These are phyloP conservation scores for Daedalea quercina DNA, from an alignment of 768 basidiomycete genomes.

Conservation along the genomic window DNA sequence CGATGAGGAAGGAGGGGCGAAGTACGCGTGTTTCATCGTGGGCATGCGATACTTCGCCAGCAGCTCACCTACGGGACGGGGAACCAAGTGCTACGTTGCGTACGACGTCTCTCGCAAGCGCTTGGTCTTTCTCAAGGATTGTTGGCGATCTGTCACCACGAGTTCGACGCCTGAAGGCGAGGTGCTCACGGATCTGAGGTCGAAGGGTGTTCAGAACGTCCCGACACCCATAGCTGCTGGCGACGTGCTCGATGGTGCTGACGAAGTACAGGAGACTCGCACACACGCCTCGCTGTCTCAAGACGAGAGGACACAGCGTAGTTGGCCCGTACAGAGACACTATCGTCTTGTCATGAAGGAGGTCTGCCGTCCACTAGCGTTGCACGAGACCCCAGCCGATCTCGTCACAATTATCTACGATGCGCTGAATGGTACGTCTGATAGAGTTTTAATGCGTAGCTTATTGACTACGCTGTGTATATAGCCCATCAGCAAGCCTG, in stretches of 20 bases:
- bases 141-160: slow-evolving; percentile 3
- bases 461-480: background rate
- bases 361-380: background rate
- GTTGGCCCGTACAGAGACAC: background rate
- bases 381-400: background rate
- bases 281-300: background rate
- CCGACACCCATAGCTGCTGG: background rate
- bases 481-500: slow-evolving; percentile 7
- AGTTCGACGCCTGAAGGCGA: slow-evolving; percentile 2
- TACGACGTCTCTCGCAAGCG: background rate
- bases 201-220: background rate
- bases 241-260: background rate
- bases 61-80: slow-evolving; percentile 2
- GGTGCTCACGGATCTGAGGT: background rate
- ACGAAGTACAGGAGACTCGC: background rate
- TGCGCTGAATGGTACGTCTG: background rate
- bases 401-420: background rate
- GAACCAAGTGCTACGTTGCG: slow-evolving; percentile 10
- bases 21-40: slow-evolving; percentile 1
- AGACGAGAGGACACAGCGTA: background rate
- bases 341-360: slow-evolving; percentile 7
- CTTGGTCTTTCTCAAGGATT: slow-evolving; percentile 12
- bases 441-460: background rate
- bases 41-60: slow-evolving; percentile 2
- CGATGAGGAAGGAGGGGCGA: background rate